Base-by-base conservation (phyloP, 2,329 filamentous ascomycete genomes). In the Aspergillus hiratsukae region DNA sequence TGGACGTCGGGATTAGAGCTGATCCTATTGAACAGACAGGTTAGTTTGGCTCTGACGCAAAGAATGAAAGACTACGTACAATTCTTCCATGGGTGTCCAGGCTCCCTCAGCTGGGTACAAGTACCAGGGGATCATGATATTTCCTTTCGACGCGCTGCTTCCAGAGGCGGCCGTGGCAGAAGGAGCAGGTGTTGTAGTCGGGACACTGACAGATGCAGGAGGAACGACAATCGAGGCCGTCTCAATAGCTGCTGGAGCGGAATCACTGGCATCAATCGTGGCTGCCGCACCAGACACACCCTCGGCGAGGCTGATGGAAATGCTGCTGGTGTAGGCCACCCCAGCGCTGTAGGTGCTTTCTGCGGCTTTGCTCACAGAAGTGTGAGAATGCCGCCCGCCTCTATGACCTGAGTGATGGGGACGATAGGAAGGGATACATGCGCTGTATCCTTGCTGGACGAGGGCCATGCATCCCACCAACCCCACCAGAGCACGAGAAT, bases 71-170 rank as follows among this genome's bases (percentile, higher is more conserved):
- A 25, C n/a, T n/a, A 52, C 53, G 3, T 51, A 58, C 50, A 61
- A 53, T 17, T 57, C 21, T 28, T 63, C 58, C n/a, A 64, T 40
- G 5, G 63, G 53, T 3, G 59, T 31, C 61, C 63, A 64, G 19
- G 54, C 57, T n/a, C 54, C 63, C 0, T 50, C 23, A 3, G 6
- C 17, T 45, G 64, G 64, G 51, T 66, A 66, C 23, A 61, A 29
- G 48, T 66, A 66, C 9, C 63, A 57, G 7, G 64, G 64, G 40
- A 66, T 58, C 37, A 58, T 53, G 11, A 58, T 23, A 6, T 46
- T 8, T 23, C 43, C 43, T 14, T 23, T 46, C n/a, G 43, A 14
- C 11, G 23, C 10, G 11, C 43, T 46, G 19, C 5, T 17, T 14
- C 2, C 11, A 46, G 43, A 23, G 40, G 10, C n/a, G 3, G 17